Evolutionary conservation across 2,329 filamentous ascomycete species (phyloP).

Genomic region (Calonectria honghensis): DNA sequence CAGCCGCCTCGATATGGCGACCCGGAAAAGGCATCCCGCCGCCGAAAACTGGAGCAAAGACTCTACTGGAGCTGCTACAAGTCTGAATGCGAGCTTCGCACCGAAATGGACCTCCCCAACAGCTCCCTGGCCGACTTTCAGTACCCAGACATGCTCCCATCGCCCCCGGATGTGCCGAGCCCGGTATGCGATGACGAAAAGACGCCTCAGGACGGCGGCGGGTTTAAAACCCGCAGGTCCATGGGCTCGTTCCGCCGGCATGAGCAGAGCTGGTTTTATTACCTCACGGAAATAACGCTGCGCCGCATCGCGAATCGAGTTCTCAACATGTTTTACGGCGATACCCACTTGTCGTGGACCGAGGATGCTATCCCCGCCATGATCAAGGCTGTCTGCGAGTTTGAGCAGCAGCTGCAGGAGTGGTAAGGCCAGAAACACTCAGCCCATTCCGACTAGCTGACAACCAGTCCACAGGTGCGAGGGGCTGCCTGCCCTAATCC

Average conservation of each 20-base stretch:
- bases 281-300: conserved; percentile 64
- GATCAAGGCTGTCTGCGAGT: conserved; percentile 50
- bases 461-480: conserved; percentile 5
- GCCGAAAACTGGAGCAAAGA: conserved; percentile 60
- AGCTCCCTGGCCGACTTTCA: conserved; percentile 58
- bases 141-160: conserved; percentile 57
- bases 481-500: conserved; percentile 27
- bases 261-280: conserved; percentile 66
- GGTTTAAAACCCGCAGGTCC: conserved; percentile 3
- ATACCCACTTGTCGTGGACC: conserved; percentile 44
- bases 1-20: background rate
- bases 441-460: background rate
- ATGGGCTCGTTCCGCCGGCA: conserved; percentile 29
- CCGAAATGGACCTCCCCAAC: conserved; percentile 61
- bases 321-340: conserved; percentile 55
- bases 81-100: conserved; percentile 63
- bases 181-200: conserved; percentile 7
- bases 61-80: conserved; percentile 67
- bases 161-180: conserved; percentile 43
- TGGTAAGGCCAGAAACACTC: conserved; percentile 40
- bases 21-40: conserved; percentile 37
- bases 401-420: conserved; percentile 50
- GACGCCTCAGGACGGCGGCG: background rate
- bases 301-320: conserved; percentile 64
- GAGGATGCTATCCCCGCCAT: conserved; percentile 42